Conservation (phyloP, 1,284 basidiomycete genomes). For the Rhizopogon parksii region DNA sequence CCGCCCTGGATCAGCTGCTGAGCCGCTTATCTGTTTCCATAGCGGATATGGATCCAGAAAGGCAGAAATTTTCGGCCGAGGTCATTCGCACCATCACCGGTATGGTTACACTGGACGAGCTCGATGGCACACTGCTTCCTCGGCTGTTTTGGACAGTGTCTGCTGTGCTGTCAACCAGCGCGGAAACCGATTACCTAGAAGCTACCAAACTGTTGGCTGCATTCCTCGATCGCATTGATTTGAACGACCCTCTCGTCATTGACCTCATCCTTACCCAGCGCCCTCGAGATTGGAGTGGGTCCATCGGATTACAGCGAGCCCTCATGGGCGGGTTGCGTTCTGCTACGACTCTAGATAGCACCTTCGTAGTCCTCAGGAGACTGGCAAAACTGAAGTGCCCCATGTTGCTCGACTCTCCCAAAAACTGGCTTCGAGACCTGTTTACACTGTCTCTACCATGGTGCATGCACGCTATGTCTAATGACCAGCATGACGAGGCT, state of each 20-base stretch:
- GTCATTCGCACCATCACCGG: slow-evolving; percentile 74
- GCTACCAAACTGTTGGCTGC: slow-evolving; percentile 63
- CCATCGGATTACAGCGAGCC: slow-evolving; percentile 64
- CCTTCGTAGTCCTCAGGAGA: slow-evolving; percentile 65
- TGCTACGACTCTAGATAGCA: slow-evolving; percentile 59
- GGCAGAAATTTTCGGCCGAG: slow-evolving; percentile 80
- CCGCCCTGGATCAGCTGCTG: slow-evolving; percentile 75
- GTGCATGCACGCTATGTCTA: slow-evolving; percentile 77
- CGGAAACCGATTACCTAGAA: slow-evolving; percentile 76
- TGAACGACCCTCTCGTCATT: slow-evolving; percentile 60
- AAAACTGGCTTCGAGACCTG: slow-evolving; percentile 73
- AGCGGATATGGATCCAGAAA: slow-evolving; percentile 61
- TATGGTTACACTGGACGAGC: slow-evolving; percentile 53
- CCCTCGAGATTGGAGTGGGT: slow-evolving; percentile 70
- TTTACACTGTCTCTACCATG: slow-evolving; percentile 85
- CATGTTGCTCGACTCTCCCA: slow-evolving; percentile 67
- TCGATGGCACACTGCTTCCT: slow-evolving; percentile 61
- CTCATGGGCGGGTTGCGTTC: slow-evolving; percentile 81
- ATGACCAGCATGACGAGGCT: slow-evolving; percentile 52
- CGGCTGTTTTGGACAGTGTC: slow-evolving; percentile 86
- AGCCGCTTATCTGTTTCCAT: slow-evolving; percentile 83
- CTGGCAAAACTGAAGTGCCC: slow-evolving; percentile 60
- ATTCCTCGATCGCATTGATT: slow-evolving; percentile 68
- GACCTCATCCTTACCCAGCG: slow-evolving; percentile 61
- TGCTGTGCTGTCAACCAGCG: slow-evolving; percentile 78